Evolutionary conservation across 1,284 basidiomycete genomes (phyloP).

Genomic region (Cutaneotrichosporon sp.): DNA sequence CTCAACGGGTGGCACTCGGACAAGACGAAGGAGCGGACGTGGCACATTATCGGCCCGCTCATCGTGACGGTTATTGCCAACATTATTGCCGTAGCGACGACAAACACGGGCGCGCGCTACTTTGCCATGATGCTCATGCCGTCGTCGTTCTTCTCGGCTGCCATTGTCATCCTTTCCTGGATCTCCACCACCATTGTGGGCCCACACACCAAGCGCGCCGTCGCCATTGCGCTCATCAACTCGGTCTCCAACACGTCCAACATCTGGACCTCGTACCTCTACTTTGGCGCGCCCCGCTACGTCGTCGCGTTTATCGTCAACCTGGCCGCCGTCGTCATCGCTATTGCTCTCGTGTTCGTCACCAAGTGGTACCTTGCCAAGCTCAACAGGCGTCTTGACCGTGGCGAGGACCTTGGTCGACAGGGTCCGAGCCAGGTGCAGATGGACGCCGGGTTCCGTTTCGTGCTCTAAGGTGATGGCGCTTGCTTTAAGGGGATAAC

Average conservation of each 20-base stretch:
- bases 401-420: constrained; percentile 33
- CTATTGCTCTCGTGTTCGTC: constrained; percentile 22
- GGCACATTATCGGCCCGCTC: constrained; percentile 15
- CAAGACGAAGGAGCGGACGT: constrained; percentile 35
- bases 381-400: constrained; percentile 41
- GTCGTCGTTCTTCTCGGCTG: constrained; percentile 39
- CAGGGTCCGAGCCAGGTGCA: constrained; percentile 37
- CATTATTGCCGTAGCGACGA: constrained; percentile 57
- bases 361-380: constrained; percentile 36
- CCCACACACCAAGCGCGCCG: constrained; percentile 45
- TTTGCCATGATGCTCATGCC: constrained; percentile 36
- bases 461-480: constrained; percentile 37
- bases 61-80: constrained; percentile 62
- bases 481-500: no score
- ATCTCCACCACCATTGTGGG: constrained; percentile 44
- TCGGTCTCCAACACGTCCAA: constrained; percentile 45
- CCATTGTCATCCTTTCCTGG: constrained; percentile 45
- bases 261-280: constrained; percentile 41
- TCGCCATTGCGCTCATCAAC: constrained; percentile 47
- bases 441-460: constrained; percentile 38
- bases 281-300: constrained; percentile 36
- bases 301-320: constrained; percentile 42
- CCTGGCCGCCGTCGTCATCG: constrained; percentile 37
- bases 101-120: constrained; percentile 41
- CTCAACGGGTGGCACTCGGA: constrained; percentile 41